Evolutionary conservation across 1,284 basidiomycete genomes (phyloP), one percentile per base, ranked within the genome.

Genomic region (Trichosporon sp.): DNA sequence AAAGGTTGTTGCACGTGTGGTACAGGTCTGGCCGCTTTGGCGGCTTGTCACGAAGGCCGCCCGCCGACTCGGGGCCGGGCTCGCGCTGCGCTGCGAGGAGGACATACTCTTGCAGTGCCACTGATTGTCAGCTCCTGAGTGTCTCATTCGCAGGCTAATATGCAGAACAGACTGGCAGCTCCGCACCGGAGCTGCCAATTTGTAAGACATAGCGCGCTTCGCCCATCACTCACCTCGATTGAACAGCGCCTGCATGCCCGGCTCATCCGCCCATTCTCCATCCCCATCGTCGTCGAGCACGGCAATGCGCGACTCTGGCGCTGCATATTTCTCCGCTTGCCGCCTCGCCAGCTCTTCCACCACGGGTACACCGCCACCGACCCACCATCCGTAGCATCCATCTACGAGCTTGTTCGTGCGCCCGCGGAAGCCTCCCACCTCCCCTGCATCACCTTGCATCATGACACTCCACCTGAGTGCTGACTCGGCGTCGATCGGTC

Each of bases 381-480:
- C 91, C 90, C 94, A 99, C 96, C 96, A 99, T 32, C 91, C 89
- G 79, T 99, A 99, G 80, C 96, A 99, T 2, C 95, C 96, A 74
- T 99, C 96, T 0, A 99, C 95, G 13, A 99, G 86, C 80, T 99
- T 99, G 79, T 99, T 99, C 65, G 92, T 92, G 49, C 96, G 84
- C 0, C 96, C 96, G 56, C 86, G 86, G 81, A 99, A 98, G 0
- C 95, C 96, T 3, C 94, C 95, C 3, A 93, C 84, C 74, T 99
- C 95, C 27, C 86, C 84, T 27, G 88, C 87, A 0, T 82, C 79
- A 0, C 93, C 94, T 76, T 99, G 96, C 88, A 96, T 90, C 57
- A 88, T 83, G 0, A 86, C 87, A 0, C 89, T 85, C 95, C 95
- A 99, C 2, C 95, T 82, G 23, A 92, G 74, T 0, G 95, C 83